Evolutionary conservation across 140 eudicot species (phyloP).

Genomic region (Ambrosia hybrid): DNA sequence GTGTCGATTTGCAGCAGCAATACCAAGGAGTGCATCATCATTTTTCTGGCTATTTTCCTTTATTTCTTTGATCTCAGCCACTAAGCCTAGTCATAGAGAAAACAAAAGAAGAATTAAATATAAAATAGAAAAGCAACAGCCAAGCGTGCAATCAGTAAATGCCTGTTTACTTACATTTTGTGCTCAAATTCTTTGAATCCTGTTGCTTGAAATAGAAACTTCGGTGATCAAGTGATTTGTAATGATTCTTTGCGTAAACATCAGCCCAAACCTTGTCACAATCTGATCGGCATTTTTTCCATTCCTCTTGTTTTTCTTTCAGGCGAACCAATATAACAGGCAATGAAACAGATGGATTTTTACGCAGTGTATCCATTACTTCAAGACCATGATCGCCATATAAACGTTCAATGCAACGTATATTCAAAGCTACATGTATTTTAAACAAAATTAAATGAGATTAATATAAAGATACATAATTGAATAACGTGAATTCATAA

Average conservation of each 20-base stretch:
- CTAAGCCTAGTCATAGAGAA: conserved; percentile 58
- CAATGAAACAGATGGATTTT: conserved; percentile 62
- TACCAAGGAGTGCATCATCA: conserved; percentile 59
- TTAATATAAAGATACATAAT: conserved; percentile 9
- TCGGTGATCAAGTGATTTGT: conserved; percentile 94
- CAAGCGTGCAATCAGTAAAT: neutral
- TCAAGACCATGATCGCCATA: conserved; percentile 99
- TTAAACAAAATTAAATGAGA: conserved; percentile 1
- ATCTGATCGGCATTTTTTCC: conserved; percentile 85
- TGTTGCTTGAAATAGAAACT: conserved; percentile 99
- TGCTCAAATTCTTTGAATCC: conserved; percentile 92
- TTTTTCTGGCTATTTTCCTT: conserved; percentile 78
- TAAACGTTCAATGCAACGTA: conserved; percentile 93
- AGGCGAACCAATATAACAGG: conserved; percentile 83
- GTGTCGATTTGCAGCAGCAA: conserved; percentile 81
- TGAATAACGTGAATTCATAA: neutral
- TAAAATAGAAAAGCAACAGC: conserved; percentile 1
- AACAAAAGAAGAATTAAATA: conserved; percentile 3
- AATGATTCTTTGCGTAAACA: conserved; percentile 86
- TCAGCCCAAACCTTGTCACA: conserved; percentile 97
- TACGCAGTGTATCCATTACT: conserved; percentile 83
- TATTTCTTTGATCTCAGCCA: conserved; percentile 74
- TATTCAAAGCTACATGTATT: conserved; percentile 54
- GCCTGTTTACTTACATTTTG: conserved; percentile 57
- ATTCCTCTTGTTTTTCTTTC: conserved; percentile 95